These are phyloP conservation scores for Blastobotrys peoriensis DNA, from an alignment of 805 yeast species.

Conservation along the genomic window DNA sequence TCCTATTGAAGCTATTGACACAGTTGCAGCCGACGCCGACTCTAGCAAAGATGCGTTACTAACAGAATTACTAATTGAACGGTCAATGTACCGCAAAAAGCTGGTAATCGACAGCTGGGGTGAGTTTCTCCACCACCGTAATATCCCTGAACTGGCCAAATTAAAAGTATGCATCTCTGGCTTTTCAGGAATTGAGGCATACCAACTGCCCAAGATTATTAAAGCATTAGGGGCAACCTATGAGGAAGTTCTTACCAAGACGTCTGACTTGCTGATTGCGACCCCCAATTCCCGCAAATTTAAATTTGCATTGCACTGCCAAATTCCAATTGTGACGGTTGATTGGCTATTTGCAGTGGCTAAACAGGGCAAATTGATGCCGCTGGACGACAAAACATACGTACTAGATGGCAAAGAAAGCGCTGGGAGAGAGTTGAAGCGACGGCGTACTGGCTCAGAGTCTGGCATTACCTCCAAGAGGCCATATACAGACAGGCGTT, in stretches of 20 bases:
- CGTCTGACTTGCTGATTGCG: slow-evolving; percentile 50
- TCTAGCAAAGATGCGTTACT: slow-evolving; percentile 31
- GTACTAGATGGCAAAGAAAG: slow-evolving; percentile 17
- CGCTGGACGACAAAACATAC: slow-evolving; percentile 11
- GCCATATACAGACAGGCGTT: neutral
- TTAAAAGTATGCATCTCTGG: slow-evolving; percentile 56
- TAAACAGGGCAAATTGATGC: slow-evolving; percentile 20
- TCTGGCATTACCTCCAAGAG: neutral
- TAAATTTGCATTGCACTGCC: slow-evolving; percentile 30
- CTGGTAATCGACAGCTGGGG: slow-evolving; percentile 59
- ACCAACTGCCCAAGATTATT: slow-evolving; percentile 64
- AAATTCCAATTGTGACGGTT: slow-evolving; percentile 32
- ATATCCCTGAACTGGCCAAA: slow-evolving; percentile 24
- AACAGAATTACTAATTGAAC: slow-evolving; percentile 79
- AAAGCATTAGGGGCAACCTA: slow-evolving; percentile 46
- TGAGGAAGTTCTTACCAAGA: slow-evolving; percentile 26
- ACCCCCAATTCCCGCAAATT: slow-evolving; percentile 26
- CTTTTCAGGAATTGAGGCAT: slow-evolving; percentile 66
- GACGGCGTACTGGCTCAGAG: neutral
- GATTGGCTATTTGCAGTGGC: slow-evolving; percentile 36
- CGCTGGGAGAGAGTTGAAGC: slow-evolving; percentile 6
- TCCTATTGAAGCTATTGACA: slow-evolving; percentile 21
- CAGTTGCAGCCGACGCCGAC: slow-evolving; percentile 5
- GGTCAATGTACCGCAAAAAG: slow-evolving; percentile 55
- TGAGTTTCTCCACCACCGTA: slow-evolving; percentile 28